Base-by-base conservation (phyloP, 768 basidiomycete genomes). In the Kwoniella shandongensis region DNA sequence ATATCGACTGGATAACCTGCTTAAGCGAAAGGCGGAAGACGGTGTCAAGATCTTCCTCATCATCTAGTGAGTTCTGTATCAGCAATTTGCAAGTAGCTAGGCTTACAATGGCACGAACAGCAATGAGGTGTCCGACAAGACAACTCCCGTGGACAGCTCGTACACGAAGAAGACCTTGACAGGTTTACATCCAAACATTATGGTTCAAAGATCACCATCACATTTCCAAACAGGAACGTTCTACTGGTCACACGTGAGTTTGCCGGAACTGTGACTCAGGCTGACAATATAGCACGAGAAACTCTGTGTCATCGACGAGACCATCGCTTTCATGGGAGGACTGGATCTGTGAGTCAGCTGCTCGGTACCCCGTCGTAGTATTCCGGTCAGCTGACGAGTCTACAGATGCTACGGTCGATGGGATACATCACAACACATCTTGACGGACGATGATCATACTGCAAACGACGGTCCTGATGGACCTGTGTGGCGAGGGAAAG, bases 291-390 rank as follows among this genome's bases (percentile, higher is more conserved):
- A 93, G 90, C 96, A 98, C 76, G 96, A 99, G 81, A 99, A 99
- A 73, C 73, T 99, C 61, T 98, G 94, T 70, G 91, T 97, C 13
- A 89, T 99, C 59, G 96, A 99, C 73, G 89, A 96, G 73, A 85
- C 91, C 1, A 96, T 98, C 62, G 93, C 89, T 0, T 99, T 98
- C 78, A 96, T 91, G 90, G 96, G 96, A 17, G 96, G 96, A 2
- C 78, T 99, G 40, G 96, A 99, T 76, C 81, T 94, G 30, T 94
- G 89, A 74, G 96, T 61, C 44, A 18, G 32, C 32, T 32, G 13
- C 13, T 6, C 32, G 13, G 32, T 6, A 32, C 7, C 32, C 32
- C 32, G 32, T 32, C 13, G 6, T 32, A 32, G 7, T 13, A 6
- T 32, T 13, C 13, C 32, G 13, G 32, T 6, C 32, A 32, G 32